phyloP scores from a whole-genome alignment of 441 rosid species.

The Euphorbia celastroides region DNA sequence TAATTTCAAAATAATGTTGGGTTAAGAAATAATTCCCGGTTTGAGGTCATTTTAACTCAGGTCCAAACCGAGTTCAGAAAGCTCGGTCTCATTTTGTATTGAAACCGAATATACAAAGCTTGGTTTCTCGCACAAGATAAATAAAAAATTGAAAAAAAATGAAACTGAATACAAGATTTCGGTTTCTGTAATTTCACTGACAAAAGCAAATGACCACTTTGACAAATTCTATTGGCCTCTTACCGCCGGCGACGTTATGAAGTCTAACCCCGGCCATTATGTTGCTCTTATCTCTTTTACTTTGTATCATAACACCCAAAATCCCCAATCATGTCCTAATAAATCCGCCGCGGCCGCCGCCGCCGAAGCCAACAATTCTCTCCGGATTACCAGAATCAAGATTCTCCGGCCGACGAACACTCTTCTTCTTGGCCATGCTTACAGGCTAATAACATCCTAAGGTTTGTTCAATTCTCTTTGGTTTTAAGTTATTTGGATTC shows the following conservation, averaged over 20 bases:
- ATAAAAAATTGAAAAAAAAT: constrained; percentile 32
- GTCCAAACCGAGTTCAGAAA: too few species aligned
- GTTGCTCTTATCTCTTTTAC: constrained; percentile 88
- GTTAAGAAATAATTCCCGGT: too few species aligned
- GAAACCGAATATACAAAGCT: too few species aligned
- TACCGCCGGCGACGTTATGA: constrained; percentile 63
- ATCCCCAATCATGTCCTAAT: constrained; percentile 16
- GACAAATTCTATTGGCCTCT: constrained; percentile 58
- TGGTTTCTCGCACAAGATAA: too few species aligned
- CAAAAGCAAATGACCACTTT: constrained; percentile 61
- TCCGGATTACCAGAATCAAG: constrained; percentile 77
- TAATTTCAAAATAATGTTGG: too few species aligned
- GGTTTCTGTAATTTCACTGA: too few species aligned
- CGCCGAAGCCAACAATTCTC: constrained; percentile 22
- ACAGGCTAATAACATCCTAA: constrained; percentile 73
- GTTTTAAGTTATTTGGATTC: not conserved
- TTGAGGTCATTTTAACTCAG: too few species aligned
- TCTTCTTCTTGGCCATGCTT: constrained; percentile 72
- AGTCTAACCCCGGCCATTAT: constrained; percentile 78
- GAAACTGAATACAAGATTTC: too few species aligned
- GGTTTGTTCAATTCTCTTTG: constrained; percentile 38
- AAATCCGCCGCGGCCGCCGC: not conserved
- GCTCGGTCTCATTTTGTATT: too few species aligned
- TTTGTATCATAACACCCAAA: constrained; percentile 32
- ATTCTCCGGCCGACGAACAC: constrained; percentile 83